Conservation (phyloP, 1,139 yeast species). For the Zygosaccharomyces sapae region DNA sequence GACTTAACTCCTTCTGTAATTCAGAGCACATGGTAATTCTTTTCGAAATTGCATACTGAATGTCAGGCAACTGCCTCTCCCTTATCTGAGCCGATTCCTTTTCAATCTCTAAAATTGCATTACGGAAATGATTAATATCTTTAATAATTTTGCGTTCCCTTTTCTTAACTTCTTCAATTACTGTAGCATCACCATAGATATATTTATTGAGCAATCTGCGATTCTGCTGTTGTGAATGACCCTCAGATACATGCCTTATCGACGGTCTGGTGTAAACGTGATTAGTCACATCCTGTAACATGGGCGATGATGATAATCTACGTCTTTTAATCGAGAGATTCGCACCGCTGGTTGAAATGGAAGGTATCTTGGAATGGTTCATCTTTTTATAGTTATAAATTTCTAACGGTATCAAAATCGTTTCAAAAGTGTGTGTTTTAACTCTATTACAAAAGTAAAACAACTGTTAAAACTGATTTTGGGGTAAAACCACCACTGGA, state of each 20-base stretch:
- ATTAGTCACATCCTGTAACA: conserved; percentile 20
- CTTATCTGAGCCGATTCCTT: conserved; percentile 21
- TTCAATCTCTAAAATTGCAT: conserved; percentile 28
- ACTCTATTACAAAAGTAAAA: conserved; percentile 7
- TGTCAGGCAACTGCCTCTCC: conserved; percentile 19
- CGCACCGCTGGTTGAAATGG: conserved; percentile 10
- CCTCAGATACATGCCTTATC: conserved; percentile 10
- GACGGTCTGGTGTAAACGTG: conserved; percentile 10
- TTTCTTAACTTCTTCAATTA: conserved; percentile 27
- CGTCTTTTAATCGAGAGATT: conserved; percentile 9
- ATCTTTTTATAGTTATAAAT: conserved; percentile 9
- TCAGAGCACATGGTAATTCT: conserved; percentile 15
- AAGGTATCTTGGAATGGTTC: conserved; percentile 21
- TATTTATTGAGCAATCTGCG: conserved; percentile 25
- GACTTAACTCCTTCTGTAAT: conserved; percentile 19
- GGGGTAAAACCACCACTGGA: neutral
- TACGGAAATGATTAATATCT: conserved; percentile 28
- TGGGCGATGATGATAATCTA: conserved; percentile 13
- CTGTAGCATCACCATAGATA: conserved; percentile 27
- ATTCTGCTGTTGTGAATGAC: conserved; percentile 13
- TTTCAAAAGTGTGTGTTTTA: conserved; percentile 14
- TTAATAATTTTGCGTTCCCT: conserved; percentile 27
- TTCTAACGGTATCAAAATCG: conserved; percentile 6
- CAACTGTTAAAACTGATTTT: conserved; percentile 8
- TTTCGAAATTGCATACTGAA: conserved; percentile 15